These are phyloP conservation scores for Volvox carteri DNA, from an alignment of 163 green algal species.

Conservation along the genomic window DNA sequence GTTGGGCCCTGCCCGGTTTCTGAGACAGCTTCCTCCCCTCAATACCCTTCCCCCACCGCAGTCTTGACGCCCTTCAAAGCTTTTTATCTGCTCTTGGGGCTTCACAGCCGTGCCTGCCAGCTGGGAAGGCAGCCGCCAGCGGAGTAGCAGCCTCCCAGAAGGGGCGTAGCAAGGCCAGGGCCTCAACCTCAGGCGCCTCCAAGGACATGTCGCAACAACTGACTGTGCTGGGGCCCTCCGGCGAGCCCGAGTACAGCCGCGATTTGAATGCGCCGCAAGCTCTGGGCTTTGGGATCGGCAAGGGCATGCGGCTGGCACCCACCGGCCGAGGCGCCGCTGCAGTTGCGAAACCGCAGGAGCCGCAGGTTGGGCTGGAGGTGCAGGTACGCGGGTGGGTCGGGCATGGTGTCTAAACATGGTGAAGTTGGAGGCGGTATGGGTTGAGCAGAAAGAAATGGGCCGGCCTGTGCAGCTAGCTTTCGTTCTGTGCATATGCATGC, in stretches of 20 bases:
- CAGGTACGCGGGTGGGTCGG: too few relatives aligned
- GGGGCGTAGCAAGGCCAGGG: background rate
- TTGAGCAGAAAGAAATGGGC: too few relatives aligned
- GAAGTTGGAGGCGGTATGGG: too few relatives aligned
- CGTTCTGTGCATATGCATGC: too few relatives aligned
- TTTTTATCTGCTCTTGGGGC: constrained; percentile 6
- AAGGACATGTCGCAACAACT: background rate
- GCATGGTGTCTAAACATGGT: too few relatives aligned
- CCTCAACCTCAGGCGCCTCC: background rate
- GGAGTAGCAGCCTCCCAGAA: background rate
- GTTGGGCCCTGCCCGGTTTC: too few relatives aligned
- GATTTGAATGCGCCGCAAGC: background rate
- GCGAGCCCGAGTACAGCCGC: background rate
- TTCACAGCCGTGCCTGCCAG: background rate
- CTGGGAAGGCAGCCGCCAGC: background rate
- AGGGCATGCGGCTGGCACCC: constrained; percentile 18
- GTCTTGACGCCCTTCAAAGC: background rate
- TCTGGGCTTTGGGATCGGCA: constrained; percentile 29
- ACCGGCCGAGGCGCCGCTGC: background rate
- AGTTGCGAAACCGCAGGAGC: background rate
- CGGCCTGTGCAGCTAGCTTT: too few relatives aligned
- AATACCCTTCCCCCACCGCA: background rate
- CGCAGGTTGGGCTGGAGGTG: constrained; percentile 18
- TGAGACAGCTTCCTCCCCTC: too few relatives aligned
- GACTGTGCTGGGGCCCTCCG: background rate